These are phyloP conservation scores for Thielaviopsis musarum DNA, from an alignment of 2,329 filamentous ascomycete species.

Conservation along the genomic window DNA sequence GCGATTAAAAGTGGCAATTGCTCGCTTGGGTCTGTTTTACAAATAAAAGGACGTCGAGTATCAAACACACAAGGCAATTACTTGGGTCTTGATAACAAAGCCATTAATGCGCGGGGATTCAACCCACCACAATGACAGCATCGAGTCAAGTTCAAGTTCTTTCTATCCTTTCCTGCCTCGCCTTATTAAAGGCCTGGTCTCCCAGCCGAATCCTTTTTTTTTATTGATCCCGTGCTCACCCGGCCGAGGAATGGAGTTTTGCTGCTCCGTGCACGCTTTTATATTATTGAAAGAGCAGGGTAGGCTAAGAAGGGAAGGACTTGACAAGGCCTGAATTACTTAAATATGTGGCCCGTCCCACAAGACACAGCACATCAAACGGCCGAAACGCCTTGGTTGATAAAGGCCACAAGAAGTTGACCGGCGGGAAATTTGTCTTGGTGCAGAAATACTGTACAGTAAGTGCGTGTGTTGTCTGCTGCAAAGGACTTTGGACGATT, in stretches of 20 bases:
- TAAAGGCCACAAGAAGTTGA: neutral
- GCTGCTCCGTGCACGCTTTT: neutral
- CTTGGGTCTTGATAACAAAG: no score
- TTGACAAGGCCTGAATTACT: no score
- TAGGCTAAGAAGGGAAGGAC: no score
- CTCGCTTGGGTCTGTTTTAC: neutral
- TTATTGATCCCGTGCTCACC: neutral
- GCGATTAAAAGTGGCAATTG: neutral
- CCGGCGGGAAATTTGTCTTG: no score
- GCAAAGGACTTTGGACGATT: neutral
- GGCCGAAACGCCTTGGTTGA: neutral
- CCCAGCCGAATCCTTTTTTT: neutral
- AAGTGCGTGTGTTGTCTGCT: neutral
- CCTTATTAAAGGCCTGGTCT: neutral
- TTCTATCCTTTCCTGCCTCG: neutral
- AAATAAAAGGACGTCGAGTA: neutral
- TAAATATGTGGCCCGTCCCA: neutral
- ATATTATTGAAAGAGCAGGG: neutral
- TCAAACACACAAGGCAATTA: neutral
- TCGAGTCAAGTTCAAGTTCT: no score
- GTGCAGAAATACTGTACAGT: no score
- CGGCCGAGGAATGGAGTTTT: neutral
- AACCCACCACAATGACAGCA: neutral
- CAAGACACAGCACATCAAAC: neutral
- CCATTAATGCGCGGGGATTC: neutral